phyloP scores from a whole-genome alignment of 2,329 filamentous ascomycete genomes.

The Cucurbitaria berberidis region DNA sequence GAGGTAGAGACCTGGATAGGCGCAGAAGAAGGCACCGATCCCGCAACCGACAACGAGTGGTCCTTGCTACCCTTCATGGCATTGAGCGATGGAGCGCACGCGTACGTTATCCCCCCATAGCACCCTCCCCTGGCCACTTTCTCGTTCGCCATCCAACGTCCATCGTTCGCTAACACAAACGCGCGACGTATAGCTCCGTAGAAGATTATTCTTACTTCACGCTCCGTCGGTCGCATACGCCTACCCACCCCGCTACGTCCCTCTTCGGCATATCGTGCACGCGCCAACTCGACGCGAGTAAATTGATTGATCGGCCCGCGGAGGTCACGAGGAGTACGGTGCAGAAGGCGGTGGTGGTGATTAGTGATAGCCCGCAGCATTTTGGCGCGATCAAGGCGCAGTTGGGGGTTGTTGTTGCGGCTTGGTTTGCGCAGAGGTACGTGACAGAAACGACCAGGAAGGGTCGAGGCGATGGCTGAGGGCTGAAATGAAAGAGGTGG shows the following conservation, averaged over 20 bases:
- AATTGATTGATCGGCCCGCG: conserved; percentile 76
- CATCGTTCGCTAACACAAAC: neutral
- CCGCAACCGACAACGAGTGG: conserved; percentile 87
- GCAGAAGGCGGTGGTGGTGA: conserved; percentile 96
- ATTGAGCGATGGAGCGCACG: conserved; percentile 91
- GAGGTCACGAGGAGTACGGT: conserved; percentile 98
- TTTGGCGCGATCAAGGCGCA: conserved; percentile 92
- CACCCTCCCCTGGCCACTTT: no score
- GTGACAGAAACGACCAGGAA: conserved; percentile 17
- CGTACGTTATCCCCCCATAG: conserved; percentile 62
- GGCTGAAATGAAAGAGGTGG: neutral
- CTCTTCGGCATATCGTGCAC: conserved; percentile 97
- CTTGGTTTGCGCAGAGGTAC: conserved; percentile 91
- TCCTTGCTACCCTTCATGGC: conserved; percentile 94
- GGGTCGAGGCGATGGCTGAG: neutral
- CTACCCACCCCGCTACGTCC: conserved; percentile 68
- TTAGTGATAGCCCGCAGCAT: conserved; percentile 86
- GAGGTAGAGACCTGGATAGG: conserved; percentile 95
- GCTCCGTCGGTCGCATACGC: conserved; percentile 65
- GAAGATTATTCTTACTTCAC: conserved; percentile 99
- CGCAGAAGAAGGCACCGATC: conserved; percentile 73
- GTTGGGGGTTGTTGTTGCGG: conserved; percentile 85
- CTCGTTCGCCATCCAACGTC: no score
- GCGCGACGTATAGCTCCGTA: conserved; percentile 66
- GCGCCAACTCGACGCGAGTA: conserved; percentile 81